Conservation (phyloP, 2,329 filamentous ascomycete species). For the Colletotrichum salicis region DNA sequence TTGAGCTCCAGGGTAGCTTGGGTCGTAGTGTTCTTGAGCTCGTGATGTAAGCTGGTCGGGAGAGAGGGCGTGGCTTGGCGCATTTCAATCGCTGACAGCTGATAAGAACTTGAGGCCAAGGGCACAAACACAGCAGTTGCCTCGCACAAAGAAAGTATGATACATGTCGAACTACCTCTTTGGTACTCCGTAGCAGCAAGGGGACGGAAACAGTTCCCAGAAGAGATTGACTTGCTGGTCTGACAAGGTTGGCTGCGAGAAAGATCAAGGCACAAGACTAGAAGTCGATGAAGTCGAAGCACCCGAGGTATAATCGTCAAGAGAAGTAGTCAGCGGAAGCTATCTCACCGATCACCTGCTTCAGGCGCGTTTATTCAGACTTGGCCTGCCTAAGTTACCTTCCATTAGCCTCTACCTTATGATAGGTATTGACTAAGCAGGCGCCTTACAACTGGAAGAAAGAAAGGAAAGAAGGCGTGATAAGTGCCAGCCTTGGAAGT, state of each 20-base stretch:
- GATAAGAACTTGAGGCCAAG: background rate
- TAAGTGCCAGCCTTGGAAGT: background rate
- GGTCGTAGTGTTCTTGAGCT: background rate
- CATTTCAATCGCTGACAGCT: constrained; percentile 10
- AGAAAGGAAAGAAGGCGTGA: background rate
- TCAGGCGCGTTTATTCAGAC: background rate
- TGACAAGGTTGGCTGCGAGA: background rate
- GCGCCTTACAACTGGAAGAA: background rate
- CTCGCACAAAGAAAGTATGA: constrained; percentile 3
- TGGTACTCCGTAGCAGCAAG: background rate
- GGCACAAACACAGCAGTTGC: constrained; percentile 8
- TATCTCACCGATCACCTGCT: background rate
- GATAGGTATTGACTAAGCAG: background rate
- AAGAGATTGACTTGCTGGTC: background rate
- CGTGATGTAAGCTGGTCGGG: background rate
- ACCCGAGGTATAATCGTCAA: background rate
- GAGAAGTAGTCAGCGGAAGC: background rate
- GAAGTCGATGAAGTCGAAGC: background rate
- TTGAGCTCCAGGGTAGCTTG: background rate
- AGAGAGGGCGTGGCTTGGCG: background rate
- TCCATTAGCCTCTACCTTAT: background rate
- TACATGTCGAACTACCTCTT: constrained; percentile 3
- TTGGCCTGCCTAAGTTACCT: no score
- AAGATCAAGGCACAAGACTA: background rate
- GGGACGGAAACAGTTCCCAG: background rate